These are phyloP conservation scores for Pseudogymnoascus sp. DNA, from an alignment of 2,329 filamentous ascomycete species.

Conservation along the genomic window DNA sequence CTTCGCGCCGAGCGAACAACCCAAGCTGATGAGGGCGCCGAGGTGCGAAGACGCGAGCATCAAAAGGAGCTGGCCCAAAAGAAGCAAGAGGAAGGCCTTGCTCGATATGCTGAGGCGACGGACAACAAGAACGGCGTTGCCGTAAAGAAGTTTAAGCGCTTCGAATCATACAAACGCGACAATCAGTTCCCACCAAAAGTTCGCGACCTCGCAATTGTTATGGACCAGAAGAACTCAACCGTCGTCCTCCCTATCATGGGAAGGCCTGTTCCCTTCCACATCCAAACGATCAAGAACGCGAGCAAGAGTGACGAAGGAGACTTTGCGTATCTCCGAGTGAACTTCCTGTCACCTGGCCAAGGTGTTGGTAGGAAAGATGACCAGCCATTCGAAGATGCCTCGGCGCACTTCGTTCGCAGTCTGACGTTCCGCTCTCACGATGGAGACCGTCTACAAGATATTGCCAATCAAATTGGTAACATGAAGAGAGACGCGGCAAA, in stretches of 20 bases:
- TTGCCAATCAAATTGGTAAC: conserved; percentile 87
- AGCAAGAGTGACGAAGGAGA: conserved; percentile 96
- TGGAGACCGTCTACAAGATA: conserved; percentile 78
- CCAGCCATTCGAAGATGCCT: conserved; percentile 93
- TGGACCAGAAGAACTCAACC: conserved; percentile 83
- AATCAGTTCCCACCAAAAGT: conserved; percentile 81
- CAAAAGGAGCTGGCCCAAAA: conserved; percentile 82
- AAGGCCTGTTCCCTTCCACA: conserved; percentile 93
- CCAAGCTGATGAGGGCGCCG: conserved; percentile 81
- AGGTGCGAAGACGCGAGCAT: conserved; percentile 79
- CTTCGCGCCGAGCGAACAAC: conserved; percentile 84
- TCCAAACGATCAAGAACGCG: conserved; percentile 96
- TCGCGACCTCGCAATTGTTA: conserved; percentile 78
- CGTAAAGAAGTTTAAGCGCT: conserved; percentile 97
- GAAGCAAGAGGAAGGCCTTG: conserved; percentile 83
- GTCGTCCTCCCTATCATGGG: conserved; percentile 96
- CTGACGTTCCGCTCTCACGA: conserved; percentile 91
- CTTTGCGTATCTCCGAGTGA: conserved; percentile 89
- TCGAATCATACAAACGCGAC: conserved; percentile 97
- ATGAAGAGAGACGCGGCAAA: conserved; percentile 89
- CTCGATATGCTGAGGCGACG: conserved; percentile 76
- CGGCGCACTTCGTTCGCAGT: conserved; percentile 91
- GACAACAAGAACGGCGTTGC: conserved; percentile 81
- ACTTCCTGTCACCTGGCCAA: conserved; percentile 93
- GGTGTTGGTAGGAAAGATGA: conserved; percentile 96